Conservation (phyloP, 148 eudicot species). For the Camellia granthamiana region DNA sequence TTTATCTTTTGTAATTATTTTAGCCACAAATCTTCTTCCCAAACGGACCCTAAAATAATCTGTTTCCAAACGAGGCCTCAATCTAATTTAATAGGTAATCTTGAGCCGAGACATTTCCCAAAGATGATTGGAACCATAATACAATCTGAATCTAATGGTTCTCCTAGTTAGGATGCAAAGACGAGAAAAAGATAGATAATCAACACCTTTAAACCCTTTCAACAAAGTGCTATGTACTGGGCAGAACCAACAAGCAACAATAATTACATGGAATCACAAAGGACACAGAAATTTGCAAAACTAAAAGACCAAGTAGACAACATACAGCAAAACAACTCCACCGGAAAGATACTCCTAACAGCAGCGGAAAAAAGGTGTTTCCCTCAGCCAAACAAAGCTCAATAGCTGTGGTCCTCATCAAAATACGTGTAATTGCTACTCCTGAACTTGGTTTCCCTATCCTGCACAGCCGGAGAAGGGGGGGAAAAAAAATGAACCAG, state of each 20-base stretch:
- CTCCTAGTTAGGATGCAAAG: too few relatives aligned
- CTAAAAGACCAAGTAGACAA: not conserved
- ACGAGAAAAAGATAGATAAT: too few relatives aligned
- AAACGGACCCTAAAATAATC: too few relatives aligned
- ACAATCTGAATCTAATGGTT: too few relatives aligned
- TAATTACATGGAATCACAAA: not conserved
- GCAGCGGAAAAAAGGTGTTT: not conserved
- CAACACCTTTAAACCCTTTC: too few relatives aligned
- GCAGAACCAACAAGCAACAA: not conserved
- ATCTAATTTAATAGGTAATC: too few relatives aligned
- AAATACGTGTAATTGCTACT: slow-evolving; percentile 25
- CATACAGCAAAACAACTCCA: slow-evolving; percentile 2
- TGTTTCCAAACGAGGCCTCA: too few relatives aligned
- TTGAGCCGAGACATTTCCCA: too few relatives aligned
- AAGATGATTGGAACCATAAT: too few relatives aligned
- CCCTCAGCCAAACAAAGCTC: slow-evolving; percentile 17
- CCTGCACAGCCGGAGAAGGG: slow-evolving; percentile 26
- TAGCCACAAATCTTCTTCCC: too few relatives aligned
- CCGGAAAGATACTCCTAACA: slow-evolving; percentile 6
- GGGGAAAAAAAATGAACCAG: not conserved
- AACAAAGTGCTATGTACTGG: too few relatives aligned
- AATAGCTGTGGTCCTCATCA: slow-evolving; percentile 41
- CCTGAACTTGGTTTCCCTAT: slow-evolving; percentile 23
- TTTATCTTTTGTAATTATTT: too few relatives aligned
- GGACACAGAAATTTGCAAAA: not conserved